Evolutionary conservation across 371 early-diverging fungal genomes (phyloP).

Genomic region (Mucor sp.): DNA sequence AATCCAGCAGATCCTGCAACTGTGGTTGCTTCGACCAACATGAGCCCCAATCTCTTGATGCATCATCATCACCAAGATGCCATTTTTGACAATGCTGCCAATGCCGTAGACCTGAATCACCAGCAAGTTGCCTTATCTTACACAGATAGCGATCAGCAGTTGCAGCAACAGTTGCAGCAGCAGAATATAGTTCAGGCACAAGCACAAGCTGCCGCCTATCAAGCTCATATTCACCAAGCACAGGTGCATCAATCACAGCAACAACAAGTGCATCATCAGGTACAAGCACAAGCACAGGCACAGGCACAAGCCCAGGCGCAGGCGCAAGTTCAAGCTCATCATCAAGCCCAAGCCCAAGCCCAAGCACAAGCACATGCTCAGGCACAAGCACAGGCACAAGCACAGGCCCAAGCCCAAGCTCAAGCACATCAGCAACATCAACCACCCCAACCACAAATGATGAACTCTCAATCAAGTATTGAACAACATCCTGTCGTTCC

Average conservation of each 20-base stretch:
- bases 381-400: conserved; percentile 8
- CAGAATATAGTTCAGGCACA: conserved; percentile 17
- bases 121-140: not conserved
- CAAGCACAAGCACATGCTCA: conserved; percentile 8
- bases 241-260: not conserved
- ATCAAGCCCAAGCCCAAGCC: not conserved
- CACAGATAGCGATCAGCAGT: not conserved
- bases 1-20: not conserved
- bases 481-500: conserved; percentile 30
- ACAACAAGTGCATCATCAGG: conserved; percentile 15
- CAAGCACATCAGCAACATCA: conserved; percentile 6
- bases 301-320: not conserved
- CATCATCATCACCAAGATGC: conserved; percentile 7
- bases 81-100: not conserved
- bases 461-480: conserved; percentile 5
- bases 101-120: not conserved
- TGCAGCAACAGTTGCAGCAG: conserved; percentile 14
- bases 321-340: not conserved
- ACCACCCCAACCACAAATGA: conserved; percentile 2
- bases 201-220: conserved; percentile 8
- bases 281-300: conserved; percentile 7
- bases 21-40: not conserved
- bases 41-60: not conserved
- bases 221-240: not conserved
- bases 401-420: conserved; percentile 3